These are phyloP conservation scores for Auricularia cornea DNA, from an alignment of 768 basidiomycete genomes.

Conservation along the genomic window DNA sequence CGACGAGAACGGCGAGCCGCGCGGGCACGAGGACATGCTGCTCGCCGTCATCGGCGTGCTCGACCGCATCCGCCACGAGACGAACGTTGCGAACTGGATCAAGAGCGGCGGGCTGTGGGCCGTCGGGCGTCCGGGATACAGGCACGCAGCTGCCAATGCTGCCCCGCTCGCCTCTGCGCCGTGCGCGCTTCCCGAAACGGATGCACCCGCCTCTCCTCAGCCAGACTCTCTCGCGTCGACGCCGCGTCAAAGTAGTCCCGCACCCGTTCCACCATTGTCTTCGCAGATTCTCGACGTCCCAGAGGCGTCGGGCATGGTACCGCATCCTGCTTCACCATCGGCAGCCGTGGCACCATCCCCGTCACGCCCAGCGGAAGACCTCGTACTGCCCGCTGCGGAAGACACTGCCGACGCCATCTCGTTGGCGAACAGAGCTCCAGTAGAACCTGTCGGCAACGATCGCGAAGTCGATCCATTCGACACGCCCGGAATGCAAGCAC, in stretches of 20 bases:
- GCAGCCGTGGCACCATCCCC: too few relatives aligned
- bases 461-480: background rate
- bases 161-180: too few relatives aligned
- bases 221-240: too few relatives aligned
- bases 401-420: background rate
- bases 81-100: slow-evolving; percentile 64
- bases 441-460: background rate
- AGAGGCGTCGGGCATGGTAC: too few relatives aligned
- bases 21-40: slow-evolving; percentile 35
- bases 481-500: background rate
- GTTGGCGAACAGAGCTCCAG: too few relatives aligned
- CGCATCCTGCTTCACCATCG: too few relatives aligned
- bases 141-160: too few relatives aligned
- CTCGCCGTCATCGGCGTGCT: slow-evolving; percentile 63
- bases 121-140: slow-evolving; percentile 5
- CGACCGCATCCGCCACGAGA: slow-evolving; percentile 47
- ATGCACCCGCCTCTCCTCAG: background rate
- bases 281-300: too few relatives aligned
- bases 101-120: slow-evolving; percentile 41
- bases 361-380: too few relatives aligned
- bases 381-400: background rate
- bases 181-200: too few relatives aligned
- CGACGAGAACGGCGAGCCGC: background rate
- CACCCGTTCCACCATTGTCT: too few relatives aligned
- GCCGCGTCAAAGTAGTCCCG: too few relatives aligned